Evolutionary conservation across 805 yeast species (phyloP), one percentile per base, ranked within the genome.

Genomic region (Candida patagonica): DNA sequence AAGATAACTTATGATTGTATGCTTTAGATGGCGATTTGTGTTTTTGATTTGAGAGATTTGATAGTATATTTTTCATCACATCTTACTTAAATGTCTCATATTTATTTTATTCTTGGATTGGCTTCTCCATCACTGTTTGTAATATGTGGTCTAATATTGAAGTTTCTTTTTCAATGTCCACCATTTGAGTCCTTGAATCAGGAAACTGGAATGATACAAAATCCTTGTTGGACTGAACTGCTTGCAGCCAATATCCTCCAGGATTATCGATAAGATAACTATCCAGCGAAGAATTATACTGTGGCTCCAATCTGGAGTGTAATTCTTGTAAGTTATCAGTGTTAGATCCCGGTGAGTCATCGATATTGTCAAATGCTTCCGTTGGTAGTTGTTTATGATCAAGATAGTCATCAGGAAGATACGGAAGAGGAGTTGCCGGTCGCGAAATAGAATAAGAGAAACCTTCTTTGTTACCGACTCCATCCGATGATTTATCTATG

Each of bases 371-470:
- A 3, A 27, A 27, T 3, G 27, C 26, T 9, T 15, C 19, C 23
- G 17, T 15, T 5, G 37, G 37, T n/a, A 33, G 22, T 8, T 33
- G 23, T 27, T 26, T 15, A 7, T 15, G 26, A 10, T 33, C 37
- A 8, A 43, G 36, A 15, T 40, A 36, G n/a, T 41, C 47, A 29
- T 41, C 47, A 2, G 47, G 47, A 16, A 43, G 39, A 26, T 43
- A 43, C 7, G 42, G 21, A 3, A 44, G 47, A 17, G 47, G 47
- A 6, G 47, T 37, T 4, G 42, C 38, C 6, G 47, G 47, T 9
- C 44, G 38, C 6, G 44, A 40, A 22, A 43, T 12, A 25, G 19
- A 25, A n/a, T 10, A 37, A 15, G 38, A 13, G 9, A 22, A 26
- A 20, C 19, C 35, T 22, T 16, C 27, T 6, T 25, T 26, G 16